Conservation (phyloP, 2,329 filamentous ascomycete species). For the Phaeomoniella chlamydospora region DNA sequence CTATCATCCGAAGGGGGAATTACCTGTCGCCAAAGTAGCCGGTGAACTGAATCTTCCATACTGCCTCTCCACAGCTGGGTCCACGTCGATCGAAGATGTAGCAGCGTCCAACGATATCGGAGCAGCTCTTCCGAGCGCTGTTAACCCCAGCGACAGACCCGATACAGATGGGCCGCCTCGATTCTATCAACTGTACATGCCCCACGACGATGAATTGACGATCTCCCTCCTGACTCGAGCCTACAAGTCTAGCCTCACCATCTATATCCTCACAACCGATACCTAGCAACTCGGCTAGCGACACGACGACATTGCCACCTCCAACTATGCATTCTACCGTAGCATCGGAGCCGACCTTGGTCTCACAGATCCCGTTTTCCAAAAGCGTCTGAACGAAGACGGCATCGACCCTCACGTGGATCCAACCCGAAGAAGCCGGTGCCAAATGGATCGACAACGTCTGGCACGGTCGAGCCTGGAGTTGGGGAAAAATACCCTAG, state of each 20-base stretch:
- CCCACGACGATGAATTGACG: constrained; percentile 46
- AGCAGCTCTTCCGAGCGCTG: constrained; percentile 4
- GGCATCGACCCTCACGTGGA: constrained; percentile 40
- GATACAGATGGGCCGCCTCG: constrained; percentile 19
- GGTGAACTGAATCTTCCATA: constrained; percentile 46
- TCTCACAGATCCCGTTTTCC: constrained; percentile 45
- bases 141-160: constrained; percentile 11
- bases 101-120: constrained; percentile 37
- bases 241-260: constrained; percentile 38
- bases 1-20: constrained; percentile 43
- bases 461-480: constrained; percentile 48
- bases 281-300: constrained; percentile 51
- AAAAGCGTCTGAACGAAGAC: constrained; percentile 32
- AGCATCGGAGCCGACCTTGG: constrained; percentile 45
- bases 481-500: constrained; percentile 56
- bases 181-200: constrained; percentile 52
- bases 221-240: constrained; percentile 42
- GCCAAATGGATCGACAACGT: constrained; percentile 51
- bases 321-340: constrained; percentile 50
- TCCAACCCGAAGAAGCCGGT: constrained; percentile 37
- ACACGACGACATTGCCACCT: constrained; percentile 39
- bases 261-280: constrained; percentile 46
- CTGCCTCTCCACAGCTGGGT: constrained; percentile 43
- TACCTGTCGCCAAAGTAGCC: constrained; percentile 45
- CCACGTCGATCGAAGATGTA: constrained; percentile 42